Conservation (phyloP, 2,329 filamentous ascomycete species). For the Plectosphaerella plurivora region DNA sequence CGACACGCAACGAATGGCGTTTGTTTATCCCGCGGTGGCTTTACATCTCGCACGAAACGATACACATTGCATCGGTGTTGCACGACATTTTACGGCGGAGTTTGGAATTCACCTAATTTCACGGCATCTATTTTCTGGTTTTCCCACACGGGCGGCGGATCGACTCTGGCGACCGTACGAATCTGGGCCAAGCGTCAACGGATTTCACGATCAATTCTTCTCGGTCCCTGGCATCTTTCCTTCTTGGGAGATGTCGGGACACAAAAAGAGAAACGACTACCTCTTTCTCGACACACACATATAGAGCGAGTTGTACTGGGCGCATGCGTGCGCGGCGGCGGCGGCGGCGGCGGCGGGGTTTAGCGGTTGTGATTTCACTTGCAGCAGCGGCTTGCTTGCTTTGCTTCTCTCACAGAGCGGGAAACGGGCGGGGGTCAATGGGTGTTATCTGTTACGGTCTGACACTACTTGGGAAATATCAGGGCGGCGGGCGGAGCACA, state of each 20-base stretch:
- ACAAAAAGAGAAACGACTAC: conserved; percentile 36
- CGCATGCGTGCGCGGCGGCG: background rate
- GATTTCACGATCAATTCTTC: conserved; percentile 21
- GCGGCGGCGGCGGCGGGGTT: background rate
- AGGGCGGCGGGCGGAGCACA: conserved; percentile 21
- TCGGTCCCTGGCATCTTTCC: background rate
- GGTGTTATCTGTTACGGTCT: conserved; percentile 31
- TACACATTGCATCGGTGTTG: conserved; percentile 44
- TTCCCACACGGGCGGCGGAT: conserved; percentile 28
- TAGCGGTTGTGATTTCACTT: conserved; percentile 8
- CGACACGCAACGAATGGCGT: conserved; percentile 41
- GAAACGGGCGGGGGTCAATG: conserved; percentile 17
- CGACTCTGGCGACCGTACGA: conserved; percentile 1
- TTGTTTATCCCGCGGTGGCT: conserved; percentile 26
- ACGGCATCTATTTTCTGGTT: conserved; percentile 14
- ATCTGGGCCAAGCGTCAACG: conserved; percentile 2
- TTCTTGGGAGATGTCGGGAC: background rate
- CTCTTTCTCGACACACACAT: conserved; percentile 29
- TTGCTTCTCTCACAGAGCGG: too few relatives aligned
- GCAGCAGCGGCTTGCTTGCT: conserved; percentile 10
- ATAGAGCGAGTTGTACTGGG: conserved; percentile 37
- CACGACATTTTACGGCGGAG: conserved; percentile 31
- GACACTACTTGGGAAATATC: conserved; percentile 21
- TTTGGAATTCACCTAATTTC: conserved; percentile 26
- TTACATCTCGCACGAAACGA: conserved; percentile 35